Evolutionary conservation across 2,329 filamentous ascomycete genomes (phyloP), one percentile per base, ranked within the genome.

Genomic region (Rhytidhysteron rufulum): DNA sequence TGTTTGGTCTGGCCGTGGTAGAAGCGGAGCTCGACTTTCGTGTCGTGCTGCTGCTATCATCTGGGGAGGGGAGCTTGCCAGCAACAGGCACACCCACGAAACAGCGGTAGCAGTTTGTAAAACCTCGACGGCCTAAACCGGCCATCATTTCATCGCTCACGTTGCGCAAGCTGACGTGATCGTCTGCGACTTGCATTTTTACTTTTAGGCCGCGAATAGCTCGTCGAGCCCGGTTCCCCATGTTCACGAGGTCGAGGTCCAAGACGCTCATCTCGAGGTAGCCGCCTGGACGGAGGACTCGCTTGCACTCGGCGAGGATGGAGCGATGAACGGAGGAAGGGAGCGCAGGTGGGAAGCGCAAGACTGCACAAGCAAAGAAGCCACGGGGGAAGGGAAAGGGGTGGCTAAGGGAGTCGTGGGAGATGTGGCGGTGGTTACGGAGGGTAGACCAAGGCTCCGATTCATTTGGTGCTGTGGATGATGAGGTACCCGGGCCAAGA

Each of bases 221-320:
- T 13, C 82, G 78, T 5, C 86, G 78, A 1, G 83, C 81, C 11
- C 78, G 77, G 40, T 78, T 82, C 0, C 87, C 87, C 84, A 91
- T 89, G 57, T 88, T 88, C 64, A 88, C 82, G 44, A 93, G 75
- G 55, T 93, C 87, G 9, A 88, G 74, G 48, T 93, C 87, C 1
- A 93, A 74, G 27, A 89, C 82, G 0, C 82, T 83, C 15, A 90
- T 69, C 62, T 93, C 87, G n/a, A 93, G 76, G 55, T 83, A 86
- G 0, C 87, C 87, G 9, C 85, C 85, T 0, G 87, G 85, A 47
- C 85, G 83, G 20, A 93, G 71, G 0, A 91, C 86, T 2, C 87
- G 82, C 38, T 86, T 85, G 42, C 84, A 82, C 62, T 93, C 87
- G 0, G 79, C 79, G 15, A 93, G 71, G 34, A 88, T 77, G 55